These are phyloP conservation scores for Chaetomium tenue DNA, from an alignment of 495 filamentous ascomycete genomes.

Conservation along the genomic window DNA sequence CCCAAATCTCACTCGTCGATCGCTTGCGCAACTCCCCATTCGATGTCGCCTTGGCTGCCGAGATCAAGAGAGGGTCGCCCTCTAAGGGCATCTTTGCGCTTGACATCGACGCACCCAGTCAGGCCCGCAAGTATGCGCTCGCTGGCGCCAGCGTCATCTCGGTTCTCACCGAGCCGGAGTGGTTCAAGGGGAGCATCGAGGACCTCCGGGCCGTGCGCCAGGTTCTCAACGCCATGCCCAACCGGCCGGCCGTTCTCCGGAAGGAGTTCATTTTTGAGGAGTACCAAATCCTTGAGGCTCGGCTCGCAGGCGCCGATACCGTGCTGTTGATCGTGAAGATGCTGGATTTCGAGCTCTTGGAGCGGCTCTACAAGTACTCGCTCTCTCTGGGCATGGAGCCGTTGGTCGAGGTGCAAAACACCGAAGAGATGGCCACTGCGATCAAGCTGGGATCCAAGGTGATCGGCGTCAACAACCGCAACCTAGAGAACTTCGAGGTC, in stretches of 20 bases:
- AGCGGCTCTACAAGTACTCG: conserved; percentile 81
- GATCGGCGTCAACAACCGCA: conserved; percentile 97
- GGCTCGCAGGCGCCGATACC: conserved; percentile 91
- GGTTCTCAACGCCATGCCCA: conserved; percentile 82
- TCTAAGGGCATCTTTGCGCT: conserved; percentile 94
- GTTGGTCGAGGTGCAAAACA: conserved; percentile 92
- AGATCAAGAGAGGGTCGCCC: conserved; percentile 95
- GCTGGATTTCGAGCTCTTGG: conserved; percentile 74
- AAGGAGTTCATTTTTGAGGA: conserved; percentile 99
- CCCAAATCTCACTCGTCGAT: conserved; percentile 76
- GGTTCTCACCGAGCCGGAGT: conserved; percentile 94
- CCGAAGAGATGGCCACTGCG: conserved; percentile 86
- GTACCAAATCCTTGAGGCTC: conserved; percentile 95
- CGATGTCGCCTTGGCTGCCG: conserved; percentile 83
- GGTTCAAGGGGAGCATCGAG: conserved; percentile 97
- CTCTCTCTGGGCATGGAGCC: conserved; percentile 94
- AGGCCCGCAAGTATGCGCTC: conserved; percentile 87
- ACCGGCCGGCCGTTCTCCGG: conserved; percentile 84
- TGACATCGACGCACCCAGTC: conserved; percentile 79
- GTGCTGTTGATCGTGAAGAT: conserved; percentile 98
- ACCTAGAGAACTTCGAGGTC: conserved; percentile 93
- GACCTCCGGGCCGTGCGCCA: conserved; percentile 86
- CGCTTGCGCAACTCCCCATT: conserved; percentile 79
- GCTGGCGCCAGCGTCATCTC: conserved; percentile 96
- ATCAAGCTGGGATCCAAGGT: conserved; percentile 86